Evolutionary conservation across 805 yeast genomes (phyloP).

Genomic region (Peterozyma xylosa): DNA sequence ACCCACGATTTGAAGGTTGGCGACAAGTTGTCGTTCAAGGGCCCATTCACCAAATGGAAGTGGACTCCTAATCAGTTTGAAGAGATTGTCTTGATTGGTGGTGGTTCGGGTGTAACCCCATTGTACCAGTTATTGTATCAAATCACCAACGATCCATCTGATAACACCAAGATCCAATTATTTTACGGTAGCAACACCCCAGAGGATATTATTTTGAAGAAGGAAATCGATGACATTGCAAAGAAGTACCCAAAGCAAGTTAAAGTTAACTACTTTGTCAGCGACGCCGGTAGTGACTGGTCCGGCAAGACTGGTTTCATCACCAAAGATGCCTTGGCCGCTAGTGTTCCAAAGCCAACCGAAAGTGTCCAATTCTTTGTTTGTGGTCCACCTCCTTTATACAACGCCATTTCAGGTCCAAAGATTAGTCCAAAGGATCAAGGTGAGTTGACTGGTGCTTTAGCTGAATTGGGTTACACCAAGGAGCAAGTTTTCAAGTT

Average conservation of each 20-base stretch:
- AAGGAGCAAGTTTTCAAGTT: constrained; percentile 88
- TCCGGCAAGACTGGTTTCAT: constrained; percentile 69
- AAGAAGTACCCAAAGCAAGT: constrained; percentile 70
- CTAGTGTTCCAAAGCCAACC: constrained; percentile 56
- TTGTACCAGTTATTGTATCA: constrained; percentile 79
- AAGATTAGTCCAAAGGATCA: constrained; percentile 88
- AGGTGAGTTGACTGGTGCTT: constrained; percentile 87
- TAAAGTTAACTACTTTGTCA: constrained; percentile 72
- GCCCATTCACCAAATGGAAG: constrained; percentile 88
- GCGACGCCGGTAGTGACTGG: constrained; percentile 44
- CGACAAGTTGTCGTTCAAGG: constrained; percentile 86
- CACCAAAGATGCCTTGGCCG: constrained; percentile 60
- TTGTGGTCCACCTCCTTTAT: constrained; percentile 95
- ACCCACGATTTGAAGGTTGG: constrained; percentile 61
- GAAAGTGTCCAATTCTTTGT: constrained; percentile 68
- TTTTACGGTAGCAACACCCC: constrained; percentile 74
- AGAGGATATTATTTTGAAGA: constrained; percentile 74
- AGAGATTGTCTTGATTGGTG: constrained; percentile 79
- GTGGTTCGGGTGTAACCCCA: constrained; percentile 97
- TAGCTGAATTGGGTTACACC: constrained; percentile 81
- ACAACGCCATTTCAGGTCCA: constrained; percentile 87
- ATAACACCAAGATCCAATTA: constrained; percentile 82
- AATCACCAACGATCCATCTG: constrained; percentile 71
- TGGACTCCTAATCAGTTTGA: constrained; percentile 84
- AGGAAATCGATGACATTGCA: constrained; percentile 66